Base-by-base conservation (phyloP, 176 grass and related monocot species). In the Raddia guianensis region DNA sequence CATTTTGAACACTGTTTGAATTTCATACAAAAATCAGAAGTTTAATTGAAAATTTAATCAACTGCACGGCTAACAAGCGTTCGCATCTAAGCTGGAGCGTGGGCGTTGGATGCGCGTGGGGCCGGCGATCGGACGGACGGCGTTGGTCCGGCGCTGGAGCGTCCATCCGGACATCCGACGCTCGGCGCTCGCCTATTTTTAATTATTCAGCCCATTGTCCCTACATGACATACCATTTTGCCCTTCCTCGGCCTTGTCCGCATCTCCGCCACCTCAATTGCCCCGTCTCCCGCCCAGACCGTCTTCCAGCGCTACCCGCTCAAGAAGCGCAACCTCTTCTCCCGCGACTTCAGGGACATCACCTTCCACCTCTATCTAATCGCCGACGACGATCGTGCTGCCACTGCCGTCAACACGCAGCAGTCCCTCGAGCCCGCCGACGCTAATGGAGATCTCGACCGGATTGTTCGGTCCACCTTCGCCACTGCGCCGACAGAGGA, bases 281-380 rank as follows among this genome's bases (percentile, higher is more conserved):
- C 83, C 0, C 64, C 52, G 0, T 78, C 86, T 1, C 49, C 83
- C 0, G 65, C 68, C 9, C 70, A 92, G 0, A 86, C 94, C 6
- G 34, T 75, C 27, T 54, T 89, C n/a, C 86, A 91, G 68, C 70
- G 94, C 11, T 97, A 85, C 77, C 94, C 91, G 19, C 91, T 97
- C 27, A 91, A 97, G 14, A 97, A 97, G 19, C 70, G 88, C 6
- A 79, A 86, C 4, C 42, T 97, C 10, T 93, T 97, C 70, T 97
- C 91, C 4, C 88, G 90, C 16, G 86, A 93, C 47, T 85, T 88
- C 46, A 91, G 94, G n/a, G 91, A 93, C 80, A 88, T 97, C 88
- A 86, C 86, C 1, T 81, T 97, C 7, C 78, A 66, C 1, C 70
- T 85, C 7, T 93, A 93, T 61, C 75, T 78, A 2, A 8, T 92